These are phyloP conservation scores for Peronospora farinosa DNA, from an alignment of 352 stramenopile species.

Conservation along the genomic window DNA sequence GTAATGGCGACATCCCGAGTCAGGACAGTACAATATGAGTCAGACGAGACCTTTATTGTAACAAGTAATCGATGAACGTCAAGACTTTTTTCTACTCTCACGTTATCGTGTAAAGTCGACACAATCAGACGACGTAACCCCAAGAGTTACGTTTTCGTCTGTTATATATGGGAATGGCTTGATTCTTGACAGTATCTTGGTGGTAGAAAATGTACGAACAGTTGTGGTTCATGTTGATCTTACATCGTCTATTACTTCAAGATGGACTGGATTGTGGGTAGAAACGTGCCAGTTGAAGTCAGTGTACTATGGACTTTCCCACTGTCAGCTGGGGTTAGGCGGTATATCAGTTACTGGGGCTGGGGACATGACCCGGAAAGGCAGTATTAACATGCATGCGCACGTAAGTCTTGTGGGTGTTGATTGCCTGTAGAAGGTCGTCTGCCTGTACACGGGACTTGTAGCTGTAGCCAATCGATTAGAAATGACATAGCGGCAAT, in stretches of 20 bases:
- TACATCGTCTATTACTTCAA: slow-evolving; percentile 16
- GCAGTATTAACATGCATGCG: background rate
- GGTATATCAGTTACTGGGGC: background rate
- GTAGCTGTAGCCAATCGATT: background rate
- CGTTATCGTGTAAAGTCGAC: background rate
- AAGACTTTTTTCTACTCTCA: background rate
- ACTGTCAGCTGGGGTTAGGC: background rate
- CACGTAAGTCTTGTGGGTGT: background rate
- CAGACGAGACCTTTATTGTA: slow-evolving; percentile 10
- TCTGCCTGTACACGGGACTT: too few species aligned
- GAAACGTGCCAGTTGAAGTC: slow-evolving; percentile 7
- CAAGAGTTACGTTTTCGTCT: background rate
- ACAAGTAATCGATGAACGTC: background rate
- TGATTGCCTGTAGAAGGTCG: too few species aligned
- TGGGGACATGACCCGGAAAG: background rate
- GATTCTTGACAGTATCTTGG: background rate
- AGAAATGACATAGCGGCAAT: slow-evolving; percentile 3
- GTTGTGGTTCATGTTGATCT: too few species aligned
- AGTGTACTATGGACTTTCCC: background rate
- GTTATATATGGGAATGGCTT: background rate
- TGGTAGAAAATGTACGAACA: background rate
- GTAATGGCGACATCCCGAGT: slow-evolving; percentile 19
- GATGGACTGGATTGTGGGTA: slow-evolving; percentile 6
- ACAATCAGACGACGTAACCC: too few species aligned
- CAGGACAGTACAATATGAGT: slow-evolving; percentile 8